phyloP scores from a whole-genome alignment of 768 basidiomycete genomes.

The Lentinula edodes region DNA sequence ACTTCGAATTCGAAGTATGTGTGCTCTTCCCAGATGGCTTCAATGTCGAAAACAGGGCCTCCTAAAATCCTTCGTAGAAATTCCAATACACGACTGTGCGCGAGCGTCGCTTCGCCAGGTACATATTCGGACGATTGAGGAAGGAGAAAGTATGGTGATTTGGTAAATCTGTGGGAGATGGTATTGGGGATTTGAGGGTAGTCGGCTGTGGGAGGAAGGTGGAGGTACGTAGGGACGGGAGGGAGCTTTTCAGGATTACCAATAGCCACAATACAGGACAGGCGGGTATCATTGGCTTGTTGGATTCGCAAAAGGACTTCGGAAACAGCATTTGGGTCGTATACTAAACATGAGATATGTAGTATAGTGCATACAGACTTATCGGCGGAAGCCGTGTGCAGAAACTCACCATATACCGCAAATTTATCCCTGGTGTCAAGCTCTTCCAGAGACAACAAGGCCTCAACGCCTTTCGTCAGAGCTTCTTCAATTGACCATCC shows the following conservation, averaged over 20 bases:
- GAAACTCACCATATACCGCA: conserved; percentile 34
- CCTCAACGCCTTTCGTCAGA: conserved; percentile 28
- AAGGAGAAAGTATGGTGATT: conserved; percentile 37
- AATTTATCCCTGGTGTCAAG: conserved; percentile 39
- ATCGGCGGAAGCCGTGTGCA: not conserved
- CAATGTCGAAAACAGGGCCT: conserved; percentile 51
- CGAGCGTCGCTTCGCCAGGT: conserved; percentile 33
- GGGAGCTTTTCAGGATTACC: conserved; percentile 19
- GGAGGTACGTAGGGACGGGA: conserved; percentile 31
- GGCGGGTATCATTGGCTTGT: conserved; percentile 19
- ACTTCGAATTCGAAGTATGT: conserved; percentile 48
- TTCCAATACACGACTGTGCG: conserved; percentile 40
- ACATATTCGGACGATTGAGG: conserved; percentile 36
- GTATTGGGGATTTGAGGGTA: conserved; percentile 14
- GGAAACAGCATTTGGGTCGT: conserved; percentile 25
- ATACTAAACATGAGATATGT: conserved; percentile 18
- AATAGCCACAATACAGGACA: conserved; percentile 34
- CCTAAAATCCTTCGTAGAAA: conserved; percentile 40
- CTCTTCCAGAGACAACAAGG: conserved; percentile 27
- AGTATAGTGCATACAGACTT: not conserved
- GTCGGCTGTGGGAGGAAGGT: conserved; percentile 17
- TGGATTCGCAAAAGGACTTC: conserved; percentile 21
- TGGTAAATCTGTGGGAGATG: conserved; percentile 24
- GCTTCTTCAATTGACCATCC: conserved; percentile 19
- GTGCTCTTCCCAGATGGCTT: conserved; percentile 60